Evolutionary conservation across 768 basidiomycete genomes (phyloP).

Genomic region (Hypsizygus marmoreus): DNA sequence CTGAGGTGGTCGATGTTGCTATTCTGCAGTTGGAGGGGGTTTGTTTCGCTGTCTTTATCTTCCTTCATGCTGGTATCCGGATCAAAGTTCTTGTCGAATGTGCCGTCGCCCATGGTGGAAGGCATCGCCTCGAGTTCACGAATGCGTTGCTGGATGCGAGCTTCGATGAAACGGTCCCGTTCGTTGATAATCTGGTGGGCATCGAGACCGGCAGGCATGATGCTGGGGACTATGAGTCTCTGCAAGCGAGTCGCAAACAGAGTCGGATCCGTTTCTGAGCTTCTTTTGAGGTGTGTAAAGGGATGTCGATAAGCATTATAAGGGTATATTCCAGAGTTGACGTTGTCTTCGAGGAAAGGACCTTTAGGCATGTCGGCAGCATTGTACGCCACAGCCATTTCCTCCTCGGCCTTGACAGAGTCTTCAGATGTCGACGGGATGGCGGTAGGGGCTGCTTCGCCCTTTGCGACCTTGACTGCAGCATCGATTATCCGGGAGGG

Average conservation of each 20-base stretch:
- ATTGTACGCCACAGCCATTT: conserved; percentile 44
- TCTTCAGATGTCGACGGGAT: conserved; percentile 36
- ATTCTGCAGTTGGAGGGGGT: conserved; percentile 28
- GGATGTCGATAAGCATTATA: conserved; percentile 91
- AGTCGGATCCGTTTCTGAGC: conserved; percentile 57
- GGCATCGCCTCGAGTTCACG: conserved; percentile 81
- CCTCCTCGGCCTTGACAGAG: conserved; percentile 59
- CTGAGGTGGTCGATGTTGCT: conserved; percentile 22
- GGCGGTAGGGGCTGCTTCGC: conserved; percentile 33
- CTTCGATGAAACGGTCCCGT: conserved; percentile 88
- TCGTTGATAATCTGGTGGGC: conserved; percentile 90
- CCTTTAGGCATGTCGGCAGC: conserved; percentile 69
- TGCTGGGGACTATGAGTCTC: conserved; percentile 80
- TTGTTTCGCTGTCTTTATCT: conserved; percentile 43
- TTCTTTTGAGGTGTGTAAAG: conserved; percentile 75
- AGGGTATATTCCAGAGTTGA: conserved; percentile 81
- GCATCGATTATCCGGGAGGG: conserved; percentile 69
- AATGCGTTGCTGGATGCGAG: conserved; percentile 85
- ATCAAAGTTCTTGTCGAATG: conserved; percentile 51
- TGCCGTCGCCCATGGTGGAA: conserved; percentile 78
- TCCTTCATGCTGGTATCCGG: conserved; percentile 41
- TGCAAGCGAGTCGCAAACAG: conserved; percentile 75
- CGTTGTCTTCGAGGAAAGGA: conserved; percentile 77
- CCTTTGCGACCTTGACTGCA: conserved; percentile 74
- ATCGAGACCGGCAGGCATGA: conserved; percentile 92